Percentiles rank a stretch among this genome's conserved stretches.
phyloP scores from a whole-genome alignment of 2,329 filamentous ascomycete species.

The Diaporthe caulivora region DNA sequence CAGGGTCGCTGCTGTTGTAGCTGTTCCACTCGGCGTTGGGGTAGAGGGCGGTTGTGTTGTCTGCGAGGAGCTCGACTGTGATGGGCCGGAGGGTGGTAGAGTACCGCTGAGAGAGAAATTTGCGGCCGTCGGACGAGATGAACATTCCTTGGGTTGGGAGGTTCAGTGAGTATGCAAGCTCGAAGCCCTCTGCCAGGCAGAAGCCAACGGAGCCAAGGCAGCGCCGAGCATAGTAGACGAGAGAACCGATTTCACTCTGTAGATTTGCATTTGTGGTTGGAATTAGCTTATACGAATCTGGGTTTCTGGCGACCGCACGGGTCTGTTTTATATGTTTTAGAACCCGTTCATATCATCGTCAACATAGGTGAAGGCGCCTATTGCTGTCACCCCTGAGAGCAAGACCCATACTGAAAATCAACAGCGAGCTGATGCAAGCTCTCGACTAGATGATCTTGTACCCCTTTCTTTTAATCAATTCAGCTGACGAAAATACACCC shows the following conservation, averaged over 20 bases:
- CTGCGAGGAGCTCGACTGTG: conserved; percentile 28
- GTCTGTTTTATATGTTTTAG: too few relatives aligned
- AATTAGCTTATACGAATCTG: too few relatives aligned
- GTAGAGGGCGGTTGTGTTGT: conserved; percentile 44
- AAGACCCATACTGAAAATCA: background rate
- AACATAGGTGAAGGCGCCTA: background rate
- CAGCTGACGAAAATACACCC: background rate
- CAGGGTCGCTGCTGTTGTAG: conserved; percentile 43
- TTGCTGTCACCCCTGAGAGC: background rate
- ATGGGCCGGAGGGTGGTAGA: conserved; percentile 9
- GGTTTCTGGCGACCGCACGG: too few relatives aligned
- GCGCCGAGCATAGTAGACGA: background rate
- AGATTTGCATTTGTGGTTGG: background rate
- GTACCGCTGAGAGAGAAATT: conserved; percentile 28
- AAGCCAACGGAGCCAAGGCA: background rate
- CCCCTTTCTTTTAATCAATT: background rate
- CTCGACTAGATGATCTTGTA: background rate
- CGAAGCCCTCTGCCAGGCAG: conserved; percentile 8
- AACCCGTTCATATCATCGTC: background rate
- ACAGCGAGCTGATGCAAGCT: conserved; percentile 2
- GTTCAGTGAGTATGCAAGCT: background rate
- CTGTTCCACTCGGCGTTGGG: conserved; percentile 49
- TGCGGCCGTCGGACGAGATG: conserved; percentile 7
- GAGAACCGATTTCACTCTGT: background rate
- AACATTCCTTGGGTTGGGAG: background rate